Base-by-base conservation (phyloP, 2,329 filamentous ascomycete species). In the Elsinoe australis region DNA sequence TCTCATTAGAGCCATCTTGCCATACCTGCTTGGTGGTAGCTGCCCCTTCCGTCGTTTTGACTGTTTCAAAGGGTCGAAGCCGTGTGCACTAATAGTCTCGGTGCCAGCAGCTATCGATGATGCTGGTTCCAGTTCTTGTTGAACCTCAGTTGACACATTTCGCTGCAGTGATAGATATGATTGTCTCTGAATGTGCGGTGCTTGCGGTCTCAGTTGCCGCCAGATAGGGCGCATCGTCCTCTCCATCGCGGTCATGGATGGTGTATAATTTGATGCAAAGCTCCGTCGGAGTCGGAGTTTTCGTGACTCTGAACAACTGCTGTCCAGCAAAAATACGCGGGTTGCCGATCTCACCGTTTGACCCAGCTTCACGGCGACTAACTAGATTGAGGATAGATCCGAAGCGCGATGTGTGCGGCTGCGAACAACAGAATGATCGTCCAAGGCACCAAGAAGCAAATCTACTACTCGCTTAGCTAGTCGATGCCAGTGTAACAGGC, bases 21-120 rank as follows among this genome's bases (percentile, higher is more conserved):
- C n/a, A n/a, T 64, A 78, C 75, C 75, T 75, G 71, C 74, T 75
- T 9, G 70, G 64, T 6, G 77, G 76, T 26, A 72, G 58, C 51
- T 66, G 58, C 48, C 59, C 64, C 42, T 63, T 63, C 29, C 74
- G 64, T 48, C 62, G 61, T 47, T 64, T 62, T 28, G 71, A 67
- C 47, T 65, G 65, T 38, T 64, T 71, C 35, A 74, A 55, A 7
- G 74, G 73, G 56, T 78, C 71, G 53, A 67, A 79, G 39, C 53
- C 55, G 55, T 73, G 66, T 42, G 52, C 35, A 4, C 22, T 24
- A 68, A 61, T 7, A n/a, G 68, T 64, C 39, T 65, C 63, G 22
- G 67, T 65, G 19, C 65, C 55, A 22, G 61, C 56, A 18, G 63
- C 60, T 45, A 74, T 61, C 33, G 73, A 75, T 46, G 69, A 71